A percentile compares a stretch with the other conserved stretches of the same genome.
These are phyloP conservation scores for Castanospermum australe DNA, from an alignment of 306 rosid species.

Conservation along the genomic window DNA sequence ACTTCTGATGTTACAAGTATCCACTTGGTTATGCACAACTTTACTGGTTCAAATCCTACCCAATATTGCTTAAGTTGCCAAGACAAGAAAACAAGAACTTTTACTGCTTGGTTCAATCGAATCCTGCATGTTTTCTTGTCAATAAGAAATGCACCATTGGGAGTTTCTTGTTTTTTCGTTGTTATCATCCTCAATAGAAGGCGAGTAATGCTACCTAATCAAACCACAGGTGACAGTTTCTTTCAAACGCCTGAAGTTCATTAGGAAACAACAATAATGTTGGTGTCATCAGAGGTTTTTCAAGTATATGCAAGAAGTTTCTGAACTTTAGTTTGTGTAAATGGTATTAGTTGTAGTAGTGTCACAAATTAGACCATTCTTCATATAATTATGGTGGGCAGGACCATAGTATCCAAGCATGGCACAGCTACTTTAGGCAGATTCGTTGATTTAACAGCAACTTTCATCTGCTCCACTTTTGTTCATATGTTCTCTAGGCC, in stretches of 20 bases:
- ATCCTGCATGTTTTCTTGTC: not conserved
- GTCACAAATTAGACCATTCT: not conserved
- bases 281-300: not conserved
- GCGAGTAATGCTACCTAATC: not conserved
- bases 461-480: not conserved
- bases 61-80: not conserved
- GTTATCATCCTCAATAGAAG: not conserved
- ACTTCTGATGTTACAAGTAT: not conserved
- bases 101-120: not conserved
- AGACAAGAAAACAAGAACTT: not conserved
- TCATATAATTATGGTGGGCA: not conserved
- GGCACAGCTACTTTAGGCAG: not conserved
- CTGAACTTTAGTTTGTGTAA: not conserved
- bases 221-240: not conserved
- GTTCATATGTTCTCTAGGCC: not conserved
- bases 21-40: not conserved
- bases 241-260: not conserved
- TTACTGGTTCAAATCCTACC: slow-evolving; percentile 20
- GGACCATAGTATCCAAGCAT: not conserved
- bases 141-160: not conserved
- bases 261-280: not conserved
- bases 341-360: not conserved
- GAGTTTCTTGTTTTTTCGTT: not conserved
- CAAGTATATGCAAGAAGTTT: not conserved
- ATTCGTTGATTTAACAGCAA: not conserved